These are phyloP conservation scores for Penicillium hesseltinei DNA, from an alignment of 2,329 filamentous ascomycete species.

Conservation along the genomic window DNA sequence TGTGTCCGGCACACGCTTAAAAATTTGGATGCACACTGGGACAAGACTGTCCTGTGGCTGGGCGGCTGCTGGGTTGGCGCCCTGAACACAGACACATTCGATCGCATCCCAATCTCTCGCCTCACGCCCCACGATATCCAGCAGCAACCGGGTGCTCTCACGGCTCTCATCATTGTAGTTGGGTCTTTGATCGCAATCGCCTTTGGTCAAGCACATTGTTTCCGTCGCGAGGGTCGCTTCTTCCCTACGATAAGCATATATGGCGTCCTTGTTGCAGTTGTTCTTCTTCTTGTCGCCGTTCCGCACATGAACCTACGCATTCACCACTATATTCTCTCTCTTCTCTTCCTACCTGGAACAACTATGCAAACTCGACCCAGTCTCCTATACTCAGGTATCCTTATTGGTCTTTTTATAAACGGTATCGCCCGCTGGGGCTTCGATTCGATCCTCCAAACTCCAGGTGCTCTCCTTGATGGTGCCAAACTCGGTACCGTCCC, in stretches of 20 bases:
- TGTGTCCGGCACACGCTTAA: constrained; percentile 51
- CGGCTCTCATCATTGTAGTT: constrained; percentile 56
- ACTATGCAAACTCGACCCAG: constrained; percentile 58
- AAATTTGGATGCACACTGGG: constrained; percentile 55
- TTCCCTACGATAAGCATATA: constrained; percentile 46
- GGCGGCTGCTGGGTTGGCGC: constrained; percentile 61
- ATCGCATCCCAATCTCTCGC: constrained; percentile 61
- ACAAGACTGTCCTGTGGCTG: constrained; percentile 62
- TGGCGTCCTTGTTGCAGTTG: constrained; percentile 42
- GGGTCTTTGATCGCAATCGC: constrained; percentile 52
- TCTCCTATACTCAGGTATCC: constrained; percentile 60
- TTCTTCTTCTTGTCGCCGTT: constrained; percentile 53
- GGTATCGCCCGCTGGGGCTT: constrained; percentile 65
- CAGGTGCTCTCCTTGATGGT: constrained; percentile 47
- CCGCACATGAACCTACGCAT: constrained; percentile 61
- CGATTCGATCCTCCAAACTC: constrained; percentile 59
- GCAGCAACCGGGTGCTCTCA: constrained; percentile 59
- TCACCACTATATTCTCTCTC: constrained; percentile 62
- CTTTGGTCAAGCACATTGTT: constrained; percentile 55
- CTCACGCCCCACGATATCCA: constrained; percentile 61
- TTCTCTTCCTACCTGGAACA: constrained; percentile 59
- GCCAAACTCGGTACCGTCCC: constrained; percentile 35
- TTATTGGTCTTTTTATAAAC: constrained; percentile 62
- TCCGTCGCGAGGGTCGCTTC: constrained; percentile 59
- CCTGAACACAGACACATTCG: constrained; percentile 63